Percentiles rank a stretch among this genome's conserved stretches.
Evolutionary conservation across 2,329 filamentous ascomycete species (phyloP).

Genomic region (Fusarium vanettenii): DNA sequence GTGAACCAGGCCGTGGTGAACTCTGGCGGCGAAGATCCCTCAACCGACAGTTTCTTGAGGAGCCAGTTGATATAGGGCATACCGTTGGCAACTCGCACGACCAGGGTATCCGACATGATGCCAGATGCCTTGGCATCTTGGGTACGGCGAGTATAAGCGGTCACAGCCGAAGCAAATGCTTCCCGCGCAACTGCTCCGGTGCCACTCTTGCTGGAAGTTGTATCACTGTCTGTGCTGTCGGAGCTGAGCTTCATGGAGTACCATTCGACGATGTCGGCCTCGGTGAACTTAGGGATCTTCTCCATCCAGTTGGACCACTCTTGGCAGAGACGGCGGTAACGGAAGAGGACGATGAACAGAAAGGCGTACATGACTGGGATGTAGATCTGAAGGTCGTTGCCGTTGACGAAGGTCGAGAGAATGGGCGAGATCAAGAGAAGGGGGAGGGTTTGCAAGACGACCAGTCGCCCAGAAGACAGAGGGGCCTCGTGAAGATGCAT

Average conservation of each 20-base stretch:
- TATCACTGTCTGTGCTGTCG: background rate
- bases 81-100: constrained; percentile 18
- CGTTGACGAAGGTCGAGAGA: constrained; percentile 28
- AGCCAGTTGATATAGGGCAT: constrained; percentile 32
- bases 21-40: background rate
- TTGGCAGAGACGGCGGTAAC: constrained; percentile 26
- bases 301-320: constrained; percentile 35
- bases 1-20: constrained; percentile 37
- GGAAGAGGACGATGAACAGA: constrained; percentile 3
- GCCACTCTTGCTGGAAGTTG: background rate
- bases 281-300: constrained; percentile 20
- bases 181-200: constrained; percentile 1
- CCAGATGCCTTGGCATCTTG: constrained; percentile 2
- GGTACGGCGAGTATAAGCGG: constrained; percentile 14
- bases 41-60: constrained; percentile 18
- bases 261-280: constrained; percentile 30
- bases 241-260: constrained; percentile 7
- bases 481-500: constrained; percentile 31
- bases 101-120: constrained; percentile 12
- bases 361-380: constrained; percentile 30
- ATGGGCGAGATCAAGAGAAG: constrained; percentile 26
- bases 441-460: constrained; percentile 25
- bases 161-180: constrained; percentile 8
- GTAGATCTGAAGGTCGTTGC: constrained; percentile 28
- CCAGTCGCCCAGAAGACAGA: constrained; percentile 15